Evolutionary conservation across 164 flowering plant genomes (phyloP).

Genomic region (Magnolia officinalis): DNA sequence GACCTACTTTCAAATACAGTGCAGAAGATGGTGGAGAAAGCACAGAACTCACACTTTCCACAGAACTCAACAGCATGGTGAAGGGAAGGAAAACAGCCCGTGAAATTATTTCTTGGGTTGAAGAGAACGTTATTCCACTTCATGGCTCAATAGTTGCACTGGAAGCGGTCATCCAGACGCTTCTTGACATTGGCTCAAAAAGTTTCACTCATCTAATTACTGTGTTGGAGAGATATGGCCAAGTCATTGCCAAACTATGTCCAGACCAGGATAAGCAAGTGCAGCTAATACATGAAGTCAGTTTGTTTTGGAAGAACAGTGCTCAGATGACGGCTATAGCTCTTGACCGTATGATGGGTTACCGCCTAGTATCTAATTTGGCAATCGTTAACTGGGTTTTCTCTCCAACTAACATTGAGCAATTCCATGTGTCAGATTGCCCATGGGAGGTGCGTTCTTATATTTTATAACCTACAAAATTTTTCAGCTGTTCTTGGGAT

Average conservation of each 20-base stretch:
- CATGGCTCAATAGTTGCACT: slow-evolving; percentile 70
- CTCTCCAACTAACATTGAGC: slow-evolving; percentile 64
- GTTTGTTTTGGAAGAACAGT: slow-evolving; percentile 82
- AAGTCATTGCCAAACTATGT: slow-evolving; percentile 74
- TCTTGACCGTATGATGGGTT: slow-evolving; percentile 99
- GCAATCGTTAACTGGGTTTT: slow-evolving; percentile 94
- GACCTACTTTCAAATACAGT: slow-evolving; percentile 55
- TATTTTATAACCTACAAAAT: neutral
- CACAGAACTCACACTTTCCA: slow-evolving; percentile 49
- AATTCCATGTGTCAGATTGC: slow-evolving; percentile 78
- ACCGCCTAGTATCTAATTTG: slow-evolving; percentile 84
- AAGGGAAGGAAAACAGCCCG: slow-evolving; percentile 67
- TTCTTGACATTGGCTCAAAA: slow-evolving; percentile 96
- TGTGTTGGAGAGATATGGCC: slow-evolving; percentile 95
- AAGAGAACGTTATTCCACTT: slow-evolving; percentile 66
- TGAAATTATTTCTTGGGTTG: slow-evolving; percentile 79
- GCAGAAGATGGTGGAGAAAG: slow-evolving; percentile 51
- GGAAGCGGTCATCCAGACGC: slow-evolving; percentile 69
- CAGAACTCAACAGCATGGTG: slow-evolving; percentile 72
- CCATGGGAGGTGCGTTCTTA: slow-evolving; percentile 79
- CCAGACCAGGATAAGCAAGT: slow-evolving; percentile 83
- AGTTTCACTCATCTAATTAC: slow-evolving; percentile 97
- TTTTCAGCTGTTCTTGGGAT: too few species aligned
- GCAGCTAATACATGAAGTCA: slow-evolving; percentile 70
- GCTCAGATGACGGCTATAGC: slow-evolving; percentile 84